These are phyloP conservation scores for Physaria fendleri DNA, from an alignment of 345 rosid species.

Conservation along the genomic window DNA sequence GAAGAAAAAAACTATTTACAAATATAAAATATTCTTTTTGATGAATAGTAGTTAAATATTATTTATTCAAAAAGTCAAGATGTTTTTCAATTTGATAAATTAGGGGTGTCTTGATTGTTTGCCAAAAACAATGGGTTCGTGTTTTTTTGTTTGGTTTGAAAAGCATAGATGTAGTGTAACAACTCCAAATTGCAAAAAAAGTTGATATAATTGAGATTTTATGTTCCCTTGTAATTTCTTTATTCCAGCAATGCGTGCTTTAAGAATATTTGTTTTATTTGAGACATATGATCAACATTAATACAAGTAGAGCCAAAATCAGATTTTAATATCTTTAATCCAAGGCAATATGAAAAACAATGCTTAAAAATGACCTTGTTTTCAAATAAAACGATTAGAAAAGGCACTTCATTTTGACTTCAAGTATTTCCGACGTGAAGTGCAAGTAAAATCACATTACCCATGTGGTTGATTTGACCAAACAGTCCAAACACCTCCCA, in stretches of 20 bases:
- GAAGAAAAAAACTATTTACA: no score
- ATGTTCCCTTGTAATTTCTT: conserved; percentile 5
- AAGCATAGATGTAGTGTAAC: conserved; percentile 8
- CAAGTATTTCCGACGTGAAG: conserved; percentile 19
- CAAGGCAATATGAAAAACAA: not conserved
- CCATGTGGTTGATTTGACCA: conserved; percentile 14
- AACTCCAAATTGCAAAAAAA: conserved; percentile 15
- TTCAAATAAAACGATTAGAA: not conserved
- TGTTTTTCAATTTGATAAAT: not conserved
- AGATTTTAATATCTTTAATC: conserved; percentile 21
- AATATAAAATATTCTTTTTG: not conserved
- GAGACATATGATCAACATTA: not conserved
- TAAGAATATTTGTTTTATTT: not conserved
- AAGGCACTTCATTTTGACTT: conserved; percentile 4
- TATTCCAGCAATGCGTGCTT: conserved; percentile 26
- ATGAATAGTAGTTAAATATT: not conserved
- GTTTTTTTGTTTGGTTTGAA: conserved; percentile 1
- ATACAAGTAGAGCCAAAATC: conserved; percentile 15
- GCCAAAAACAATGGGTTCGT: not conserved
- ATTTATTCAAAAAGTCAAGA: not conserved
- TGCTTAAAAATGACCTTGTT: not conserved
- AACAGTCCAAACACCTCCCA: conserved; percentile 1
- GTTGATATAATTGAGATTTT: conserved; percentile 10
- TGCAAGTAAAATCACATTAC: conserved; percentile 18
- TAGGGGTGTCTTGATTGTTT: not conserved